Percentiles rank a stretch among this genome's conserved stretches.
phyloP scores from a whole-genome alignment of 495 filamentous ascomycete species.

The Penicillium angulare region DNA sequence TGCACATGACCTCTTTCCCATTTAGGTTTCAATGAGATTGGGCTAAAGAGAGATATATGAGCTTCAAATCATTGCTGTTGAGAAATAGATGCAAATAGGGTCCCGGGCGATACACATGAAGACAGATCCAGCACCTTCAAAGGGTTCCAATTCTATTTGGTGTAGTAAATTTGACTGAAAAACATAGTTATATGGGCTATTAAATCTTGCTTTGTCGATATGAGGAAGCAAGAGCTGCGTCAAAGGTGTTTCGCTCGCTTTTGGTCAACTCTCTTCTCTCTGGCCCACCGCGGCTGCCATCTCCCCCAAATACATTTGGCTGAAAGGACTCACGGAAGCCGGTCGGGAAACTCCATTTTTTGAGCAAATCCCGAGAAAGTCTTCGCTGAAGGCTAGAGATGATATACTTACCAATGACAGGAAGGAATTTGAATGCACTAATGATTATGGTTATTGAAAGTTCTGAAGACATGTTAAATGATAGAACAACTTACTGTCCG shows the following conservation, averaged over 20 bases:
- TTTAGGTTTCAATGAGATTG: no score
- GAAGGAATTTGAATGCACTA: constrained; percentile 49
- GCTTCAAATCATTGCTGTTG: no score
- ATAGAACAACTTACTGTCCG: constrained; percentile 55
- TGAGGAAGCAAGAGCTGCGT: constrained; percentile 17
- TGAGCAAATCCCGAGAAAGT: constrained; percentile 29
- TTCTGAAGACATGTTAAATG: background rate
- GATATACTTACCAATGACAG: constrained; percentile 45
- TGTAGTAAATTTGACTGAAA: background rate
- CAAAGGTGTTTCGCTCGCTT: constrained; percentile 17
- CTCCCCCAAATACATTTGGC: constrained; percentile 26
- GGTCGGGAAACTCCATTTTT: constrained; percentile 37
- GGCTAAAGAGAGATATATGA: no score
- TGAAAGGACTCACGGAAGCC: constrained; percentile 24
- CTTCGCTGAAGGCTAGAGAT: constrained; percentile 37
- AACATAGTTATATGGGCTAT: no score
- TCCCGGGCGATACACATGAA: no score
- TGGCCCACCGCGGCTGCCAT: constrained; percentile 34
- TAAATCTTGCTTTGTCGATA: constrained; percentile 26
- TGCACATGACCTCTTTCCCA: no score
- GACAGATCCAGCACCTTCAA: no score
- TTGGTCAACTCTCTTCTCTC: constrained; percentile 28
- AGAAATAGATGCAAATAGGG: no score
- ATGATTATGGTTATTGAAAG: background rate
- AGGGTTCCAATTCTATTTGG: no score